Conservation (phyloP, 768 basidiomycete species). For the Boletus rubescentipes region DNA sequence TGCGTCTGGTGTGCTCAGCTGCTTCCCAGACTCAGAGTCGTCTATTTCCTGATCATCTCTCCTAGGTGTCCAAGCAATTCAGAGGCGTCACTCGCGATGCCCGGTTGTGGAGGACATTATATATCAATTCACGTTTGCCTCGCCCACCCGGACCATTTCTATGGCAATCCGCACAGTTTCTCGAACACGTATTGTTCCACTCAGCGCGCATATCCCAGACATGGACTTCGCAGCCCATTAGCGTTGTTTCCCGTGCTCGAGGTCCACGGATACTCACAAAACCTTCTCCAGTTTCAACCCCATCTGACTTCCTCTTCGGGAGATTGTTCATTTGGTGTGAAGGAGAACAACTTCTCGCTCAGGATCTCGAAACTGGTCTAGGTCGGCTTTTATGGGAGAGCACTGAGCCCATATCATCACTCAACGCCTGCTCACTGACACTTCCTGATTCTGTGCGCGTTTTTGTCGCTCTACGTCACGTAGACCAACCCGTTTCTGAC, state of each 20-base stretch:
- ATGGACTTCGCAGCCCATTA: conserved; percentile 18
- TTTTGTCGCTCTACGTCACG: conserved; percentile 19
- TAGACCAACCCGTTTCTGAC: conserved; percentile 13
- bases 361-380: conserved; percentile 21
- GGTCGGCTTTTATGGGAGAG: conserved; percentile 21
- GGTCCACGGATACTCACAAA: conserved; percentile 17
- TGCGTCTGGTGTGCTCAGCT: conserved; percentile 16
- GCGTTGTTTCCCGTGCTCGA: conserved; percentile 6
- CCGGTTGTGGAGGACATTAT: conserved; percentile 19
- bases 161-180: conserved; percentile 21
- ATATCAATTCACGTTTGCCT: conserved; percentile 14
- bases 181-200: conserved; percentile 16
- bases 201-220: conserved; percentile 20
- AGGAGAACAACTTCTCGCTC: conserved; percentile 17
- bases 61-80: conserved; percentile 21
- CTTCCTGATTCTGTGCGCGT: conserved; percentile 18
- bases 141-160: conserved; percentile 25
- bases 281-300: conserved; percentile 13
- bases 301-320: conserved; percentile 26
- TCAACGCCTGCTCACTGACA: conserved; percentile 19
- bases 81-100: conserved; percentile 15
- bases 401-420: conserved; percentile 16
- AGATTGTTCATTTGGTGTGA: conserved; percentile 25
- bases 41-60: neutral
- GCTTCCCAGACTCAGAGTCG: neutral